Conservation (phyloP, 441 rosid genomes). For the Omphalea diandra region DNA sequence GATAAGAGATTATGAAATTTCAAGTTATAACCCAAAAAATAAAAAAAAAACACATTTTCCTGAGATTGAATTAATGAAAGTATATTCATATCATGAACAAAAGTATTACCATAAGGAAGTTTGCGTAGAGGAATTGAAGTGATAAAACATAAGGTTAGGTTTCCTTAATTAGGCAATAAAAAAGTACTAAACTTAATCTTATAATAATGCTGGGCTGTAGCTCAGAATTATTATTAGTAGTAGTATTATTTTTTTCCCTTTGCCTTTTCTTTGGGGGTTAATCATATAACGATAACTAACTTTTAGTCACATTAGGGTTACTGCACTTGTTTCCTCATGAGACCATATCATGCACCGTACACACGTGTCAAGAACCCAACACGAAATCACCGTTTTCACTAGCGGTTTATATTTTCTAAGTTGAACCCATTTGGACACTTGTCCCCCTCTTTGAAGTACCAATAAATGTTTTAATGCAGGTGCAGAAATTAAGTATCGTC, state of each 20-base stretch:
- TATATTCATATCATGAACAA: too few species aligned
- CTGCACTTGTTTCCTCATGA: constrained; percentile 11
- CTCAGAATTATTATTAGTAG: not conserved
- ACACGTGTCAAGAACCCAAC: not conserved
- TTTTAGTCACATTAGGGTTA: not conserved
- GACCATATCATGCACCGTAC: not conserved
- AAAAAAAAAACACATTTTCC: too few species aligned
- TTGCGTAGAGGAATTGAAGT: too few species aligned
- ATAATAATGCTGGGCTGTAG: not conserved
- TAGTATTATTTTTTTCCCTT: not conserved
- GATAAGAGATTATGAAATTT: too few species aligned
- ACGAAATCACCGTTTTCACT: not conserved
- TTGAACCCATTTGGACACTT: constrained; percentile 19
- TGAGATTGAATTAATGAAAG: too few species aligned
- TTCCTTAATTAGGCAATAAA: not conserved
- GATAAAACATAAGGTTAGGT: not conserved
- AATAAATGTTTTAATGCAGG: not conserved
- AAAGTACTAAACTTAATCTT: not conserved
- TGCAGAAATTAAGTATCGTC: not conserved
- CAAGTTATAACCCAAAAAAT: not conserved
- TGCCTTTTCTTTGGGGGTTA: not conserved
- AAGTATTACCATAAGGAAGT: too few species aligned
- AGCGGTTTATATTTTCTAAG: not conserved
- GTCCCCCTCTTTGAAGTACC: not conserved
- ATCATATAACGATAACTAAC: not conserved